These are phyloP conservation scores for Termitomyces sp. DNA, from an alignment of 768 basidiomycete genomes.

Conservation along the genomic window DNA sequence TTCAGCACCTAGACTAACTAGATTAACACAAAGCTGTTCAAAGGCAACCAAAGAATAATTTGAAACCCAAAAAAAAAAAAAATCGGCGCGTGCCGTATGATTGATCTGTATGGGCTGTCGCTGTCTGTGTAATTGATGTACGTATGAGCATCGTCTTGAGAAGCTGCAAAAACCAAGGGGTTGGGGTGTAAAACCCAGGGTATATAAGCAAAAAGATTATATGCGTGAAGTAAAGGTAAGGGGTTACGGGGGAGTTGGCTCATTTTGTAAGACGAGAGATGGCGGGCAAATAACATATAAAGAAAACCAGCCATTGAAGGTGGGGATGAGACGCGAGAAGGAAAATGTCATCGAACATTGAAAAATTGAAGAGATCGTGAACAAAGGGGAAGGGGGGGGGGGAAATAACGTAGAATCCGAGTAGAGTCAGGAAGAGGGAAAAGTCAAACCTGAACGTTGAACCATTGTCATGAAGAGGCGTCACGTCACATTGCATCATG, in stretches of 20 bases:
- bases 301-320: not conserved
- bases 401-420: slow-evolving; percentile 3
- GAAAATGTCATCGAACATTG: not conserved
- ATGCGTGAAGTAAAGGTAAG: slow-evolving; percentile 4
- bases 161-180: not conserved
- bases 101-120: not conserved
- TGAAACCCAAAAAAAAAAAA: not conserved
- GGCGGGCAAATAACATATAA: not conserved
- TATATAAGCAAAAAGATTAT: slow-evolving; percentile 12
- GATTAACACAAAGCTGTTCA: not conserved
- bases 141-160: slow-evolving; percentile 3
- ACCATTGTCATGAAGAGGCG: slow-evolving; percentile 10
- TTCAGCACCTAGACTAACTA: not conserved
- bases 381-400: not conserved
- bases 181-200: slow-evolving; percentile 2
- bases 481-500: slow-evolving; percentile 4
- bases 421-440: not conserved
- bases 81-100: not conserved
- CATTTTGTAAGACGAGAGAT: not conserved
- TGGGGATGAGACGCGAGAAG: not conserved
- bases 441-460: too few relatives aligned
- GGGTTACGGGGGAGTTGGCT: not conserved
- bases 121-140: not conserved
- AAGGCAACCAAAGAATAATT: not conserved
- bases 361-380: slow-evolving; percentile 1